These are phyloP conservation scores for Blastobotrys robertii DNA, from an alignment of 805 yeast genomes.

Conservation along the genomic window DNA sequence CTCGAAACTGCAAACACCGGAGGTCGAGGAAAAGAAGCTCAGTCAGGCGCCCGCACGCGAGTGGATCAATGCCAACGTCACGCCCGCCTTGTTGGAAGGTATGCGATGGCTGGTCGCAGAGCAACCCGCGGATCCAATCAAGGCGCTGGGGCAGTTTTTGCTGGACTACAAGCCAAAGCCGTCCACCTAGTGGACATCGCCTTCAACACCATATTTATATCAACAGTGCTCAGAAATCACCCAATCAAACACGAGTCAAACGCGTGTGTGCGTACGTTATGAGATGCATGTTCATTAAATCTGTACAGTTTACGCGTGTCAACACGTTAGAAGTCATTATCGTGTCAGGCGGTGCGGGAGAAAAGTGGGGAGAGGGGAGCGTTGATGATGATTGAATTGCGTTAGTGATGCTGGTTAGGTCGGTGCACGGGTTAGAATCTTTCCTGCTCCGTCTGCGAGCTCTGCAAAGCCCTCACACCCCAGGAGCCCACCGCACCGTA, in stretches of 20 bases:
- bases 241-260: background rate
- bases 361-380: background rate
- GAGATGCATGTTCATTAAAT: no score
- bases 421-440: constrained; percentile 8
- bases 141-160: constrained; percentile 18
- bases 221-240: background rate
- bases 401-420: background rate
- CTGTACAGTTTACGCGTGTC: no score
- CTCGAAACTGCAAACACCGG: no score
- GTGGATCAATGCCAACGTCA: constrained; percentile 53
- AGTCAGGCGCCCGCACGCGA: constrained; percentile 46
- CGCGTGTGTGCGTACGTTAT: background rate
- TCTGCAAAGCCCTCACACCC: constrained; percentile 36
- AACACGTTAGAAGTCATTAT: no score
- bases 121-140: constrained; percentile 23
- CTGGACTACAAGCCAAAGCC: constrained; percentile 6
- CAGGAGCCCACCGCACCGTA: constrained; percentile 73
- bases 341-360: background rate
- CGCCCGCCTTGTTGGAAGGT: constrained; percentile 54
- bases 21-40: no score
- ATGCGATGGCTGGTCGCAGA: constrained; percentile 41
- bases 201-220: background rate
- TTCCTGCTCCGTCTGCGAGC: constrained; percentile 12
- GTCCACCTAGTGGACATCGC: background rate
- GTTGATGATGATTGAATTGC: background rate